Base-by-base conservation (phyloP, 2,329 filamentous ascomycete species). In the Pseudonectria buxi region DNA sequence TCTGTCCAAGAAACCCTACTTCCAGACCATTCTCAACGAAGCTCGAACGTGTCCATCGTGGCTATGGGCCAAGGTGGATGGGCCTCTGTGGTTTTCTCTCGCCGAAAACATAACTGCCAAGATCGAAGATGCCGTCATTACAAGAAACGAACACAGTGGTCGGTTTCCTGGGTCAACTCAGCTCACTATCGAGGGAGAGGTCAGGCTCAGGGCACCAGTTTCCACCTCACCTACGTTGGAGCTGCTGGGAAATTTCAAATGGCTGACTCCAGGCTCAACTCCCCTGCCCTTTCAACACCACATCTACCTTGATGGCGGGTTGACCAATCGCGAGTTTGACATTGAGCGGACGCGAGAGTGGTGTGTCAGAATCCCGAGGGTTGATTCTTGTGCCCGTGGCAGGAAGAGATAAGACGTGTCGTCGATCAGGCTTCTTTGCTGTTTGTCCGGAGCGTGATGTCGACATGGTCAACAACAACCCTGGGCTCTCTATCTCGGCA, bases 51-150 rank as follows among this genome's bases (percentile, higher is more conserved):
- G 35, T 22, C 35, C 35, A 4, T 36, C 35, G 3, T 36, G 35
- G 35, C 32, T 29, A 10, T 36, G 35, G 35, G 35, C 29, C 3
- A 36, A 32, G 35, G 35, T 36, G 10, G 35, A 36, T 24, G 35
- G 35, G 4, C 35, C 35, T 2, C n/a, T 36, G 7, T 24, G n/a
- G 10, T 36, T 36, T 26, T 36, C 35, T 1, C 14, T 36, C 14
- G 35, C 28, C 10, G 28, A 36, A 12, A 32, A 28, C 14, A 24
- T 36, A 6, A 32, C 35, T 15, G 28, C 35, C 7, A 14, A 14
- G 6, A 24, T 36, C 4, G 29, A 32, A 6, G 14, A n/a, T 7
- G 29, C 30, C 12, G 14, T 15, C 10, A 25, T 36, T 6, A 36
- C 35, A 14, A 36, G 15, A 13, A 14, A 36, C 13, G 29, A 36